phyloP scores from a whole-genome alignment of 306 rosid genomes.

The Cajanus cajan region DNA sequence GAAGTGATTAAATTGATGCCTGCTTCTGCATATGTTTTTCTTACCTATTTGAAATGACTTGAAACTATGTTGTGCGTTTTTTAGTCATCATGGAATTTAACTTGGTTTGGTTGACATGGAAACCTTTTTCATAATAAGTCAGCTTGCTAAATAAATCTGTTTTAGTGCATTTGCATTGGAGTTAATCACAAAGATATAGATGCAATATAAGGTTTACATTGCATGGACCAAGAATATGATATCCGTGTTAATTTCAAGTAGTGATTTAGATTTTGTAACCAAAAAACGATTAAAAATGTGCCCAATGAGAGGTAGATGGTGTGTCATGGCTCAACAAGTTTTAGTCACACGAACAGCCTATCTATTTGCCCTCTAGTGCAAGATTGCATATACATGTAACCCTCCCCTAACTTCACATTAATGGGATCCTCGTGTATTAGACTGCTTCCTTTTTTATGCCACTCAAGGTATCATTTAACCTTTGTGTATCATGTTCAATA shows the following conservation, averaged over 20 bases:
- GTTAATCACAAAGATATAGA: not conserved
- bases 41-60: not conserved
- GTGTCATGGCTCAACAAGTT: not conserved
- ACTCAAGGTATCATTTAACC: not conserved
- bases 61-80: not conserved
- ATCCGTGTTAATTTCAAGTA: not conserved
- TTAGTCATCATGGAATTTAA: not conserved
- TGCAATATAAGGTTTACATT: not conserved
- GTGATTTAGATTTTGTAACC: too few relatives aligned
- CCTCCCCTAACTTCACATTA: not conserved
- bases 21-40: not conserved
- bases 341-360: too few relatives aligned
- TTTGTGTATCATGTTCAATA: not conserved
- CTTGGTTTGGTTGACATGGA: not conserved
- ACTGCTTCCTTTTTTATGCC: not conserved
- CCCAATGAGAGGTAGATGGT: not conserved
- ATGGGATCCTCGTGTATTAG: not conserved
- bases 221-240: not conserved
- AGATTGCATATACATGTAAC: not conserved
- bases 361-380: not conserved
- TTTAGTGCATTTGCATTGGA: not conserved
- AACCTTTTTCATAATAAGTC: not conserved
- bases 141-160: not conserved
- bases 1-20: not conserved
- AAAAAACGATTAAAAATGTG: not conserved